phyloP scores from a whole-genome alignment of 1,284 basidiomycete genomes.

The Apiotrichum montevideense region DNA sequence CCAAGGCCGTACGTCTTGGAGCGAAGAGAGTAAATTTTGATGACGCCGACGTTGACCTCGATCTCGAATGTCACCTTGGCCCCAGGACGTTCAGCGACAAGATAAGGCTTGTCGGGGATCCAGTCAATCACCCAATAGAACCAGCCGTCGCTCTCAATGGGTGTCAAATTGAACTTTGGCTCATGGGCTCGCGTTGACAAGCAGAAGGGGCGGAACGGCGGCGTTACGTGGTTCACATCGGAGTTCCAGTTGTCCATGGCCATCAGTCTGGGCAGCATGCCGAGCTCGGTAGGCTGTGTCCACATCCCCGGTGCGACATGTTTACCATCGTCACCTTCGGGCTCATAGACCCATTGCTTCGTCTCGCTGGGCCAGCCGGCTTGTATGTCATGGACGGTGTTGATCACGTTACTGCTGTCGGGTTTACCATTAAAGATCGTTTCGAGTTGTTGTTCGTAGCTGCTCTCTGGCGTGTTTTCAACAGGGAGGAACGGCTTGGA shows the following conservation, averaged over 20 bases:
- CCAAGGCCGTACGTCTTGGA: slow-evolving; percentile 41
- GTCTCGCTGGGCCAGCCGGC: slow-evolving; percentile 24
- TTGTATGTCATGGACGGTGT: slow-evolving; percentile 5
- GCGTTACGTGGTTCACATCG: slow-evolving; percentile 20
- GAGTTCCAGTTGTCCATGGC: slow-evolving; percentile 38
- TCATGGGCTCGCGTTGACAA: slow-evolving; percentile 29
- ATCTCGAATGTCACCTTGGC: slow-evolving; percentile 35
- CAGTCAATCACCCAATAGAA: slow-evolving; percentile 40
- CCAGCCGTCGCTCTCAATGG: slow-evolving; percentile 33
- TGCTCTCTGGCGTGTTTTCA: not conserved
- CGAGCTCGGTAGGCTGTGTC: slow-evolving; percentile 30
- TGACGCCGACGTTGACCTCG: slow-evolving; percentile 34
- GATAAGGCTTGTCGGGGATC: slow-evolving; percentile 43
- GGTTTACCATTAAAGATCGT: not conserved
- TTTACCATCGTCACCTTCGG: not conserved
- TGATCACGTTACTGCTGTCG: not conserved
- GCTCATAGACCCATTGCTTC: slow-evolving; percentile 20
- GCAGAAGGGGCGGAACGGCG: slow-evolving; percentile 35
- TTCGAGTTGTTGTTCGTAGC: slow-evolving; percentile 4
- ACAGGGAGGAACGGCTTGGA: not conserved
- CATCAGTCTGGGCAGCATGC: slow-evolving; percentile 37
- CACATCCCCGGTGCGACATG: slow-evolving; percentile 29
- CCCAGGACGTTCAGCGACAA: slow-evolving; percentile 32
- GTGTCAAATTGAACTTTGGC: slow-evolving; percentile 37
- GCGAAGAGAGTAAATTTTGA: slow-evolving; percentile 43